These are phyloP conservation scores for Globisporangium splendens DNA, from an alignment of 352 stramenopile species.

Conservation along the genomic window DNA sequence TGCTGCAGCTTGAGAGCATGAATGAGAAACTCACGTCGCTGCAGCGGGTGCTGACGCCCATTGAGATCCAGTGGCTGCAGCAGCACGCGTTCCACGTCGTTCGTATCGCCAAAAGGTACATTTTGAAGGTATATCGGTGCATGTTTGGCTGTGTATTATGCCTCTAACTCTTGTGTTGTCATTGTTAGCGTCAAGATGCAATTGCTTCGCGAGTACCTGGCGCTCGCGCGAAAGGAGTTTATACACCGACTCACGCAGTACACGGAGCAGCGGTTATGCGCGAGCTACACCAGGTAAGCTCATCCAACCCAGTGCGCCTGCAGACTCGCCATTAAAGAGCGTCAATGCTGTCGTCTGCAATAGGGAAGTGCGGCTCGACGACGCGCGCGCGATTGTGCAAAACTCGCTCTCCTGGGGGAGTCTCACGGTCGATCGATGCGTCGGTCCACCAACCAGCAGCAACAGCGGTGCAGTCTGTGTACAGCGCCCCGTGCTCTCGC, in stretches of 20 bases:
- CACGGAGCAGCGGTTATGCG: slow-evolving; percentile 42
- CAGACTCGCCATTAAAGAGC: no score
- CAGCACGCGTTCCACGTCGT: slow-evolving; percentile 57
- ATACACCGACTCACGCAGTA: slow-evolving; percentile 39
- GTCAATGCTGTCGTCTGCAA: neutral
- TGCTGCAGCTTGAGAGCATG: slow-evolving; percentile 45
- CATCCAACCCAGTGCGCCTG: neutral
- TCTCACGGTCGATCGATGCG: slow-evolving; percentile 16
- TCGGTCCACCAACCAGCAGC: slow-evolving; percentile 11
- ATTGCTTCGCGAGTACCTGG: slow-evolving; percentile 49
- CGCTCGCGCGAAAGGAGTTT: slow-evolving; percentile 35
- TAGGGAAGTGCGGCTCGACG: slow-evolving; percentile 60
- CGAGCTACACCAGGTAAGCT: slow-evolving; percentile 49
- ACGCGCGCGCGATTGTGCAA: slow-evolving; percentile 73
- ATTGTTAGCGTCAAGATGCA: slow-evolving; percentile 51
- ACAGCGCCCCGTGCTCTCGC: slow-evolving; percentile 19
- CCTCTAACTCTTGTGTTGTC: no score
- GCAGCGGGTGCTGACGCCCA: slow-evolving; percentile 74
- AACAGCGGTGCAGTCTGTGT: slow-evolving; percentile 1
- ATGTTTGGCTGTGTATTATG: no score
- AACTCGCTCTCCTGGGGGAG: slow-evolving; percentile 35
- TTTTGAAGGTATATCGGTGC: no score
- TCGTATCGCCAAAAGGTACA: slow-evolving; percentile 68
- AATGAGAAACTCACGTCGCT: slow-evolving; percentile 60
- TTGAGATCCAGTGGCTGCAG: slow-evolving; percentile 74